Conservation (phyloP, 2,329 filamentous ascomycete genomes). For the Biscogniauxia marginata region DNA sequence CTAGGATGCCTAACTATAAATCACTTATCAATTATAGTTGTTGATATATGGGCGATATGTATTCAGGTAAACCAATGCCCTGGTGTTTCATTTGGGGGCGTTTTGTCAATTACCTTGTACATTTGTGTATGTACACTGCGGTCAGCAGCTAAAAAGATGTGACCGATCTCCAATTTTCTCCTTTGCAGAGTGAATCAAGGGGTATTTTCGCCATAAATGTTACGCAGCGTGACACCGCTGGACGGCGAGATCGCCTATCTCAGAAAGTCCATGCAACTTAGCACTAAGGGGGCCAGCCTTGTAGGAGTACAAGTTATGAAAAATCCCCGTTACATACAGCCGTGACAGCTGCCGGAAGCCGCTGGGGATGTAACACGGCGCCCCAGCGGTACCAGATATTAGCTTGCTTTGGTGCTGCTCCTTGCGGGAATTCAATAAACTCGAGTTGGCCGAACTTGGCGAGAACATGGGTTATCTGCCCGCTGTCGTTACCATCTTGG, state of each 20-base stretch:
- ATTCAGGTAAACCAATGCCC: too few relatives aligned
- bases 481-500: conserved; percentile 21
- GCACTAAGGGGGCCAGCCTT: background rate
- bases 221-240: background rate
- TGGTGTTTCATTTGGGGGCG: background rate
- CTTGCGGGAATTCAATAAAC: conserved; percentile 26
- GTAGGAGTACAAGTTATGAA: background rate
- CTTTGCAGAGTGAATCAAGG: background rate
- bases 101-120: background rate
- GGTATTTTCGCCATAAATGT: background rate
- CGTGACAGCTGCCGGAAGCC: conserved; percentile 29
- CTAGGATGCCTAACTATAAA: too few relatives aligned
- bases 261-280: background rate
- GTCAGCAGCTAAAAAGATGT: background rate
- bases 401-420: conserved; percentile 15
- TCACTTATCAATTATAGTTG: too few relatives aligned
- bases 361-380: conserved; percentile 22
- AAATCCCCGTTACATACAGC: conserved; percentile 6
- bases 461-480: conserved; percentile 10
- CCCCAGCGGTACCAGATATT: conserved; percentile 22
- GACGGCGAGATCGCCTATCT: background rate
- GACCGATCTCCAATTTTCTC: background rate
- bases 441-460: conserved; percentile 15
- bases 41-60: too few relatives aligned
- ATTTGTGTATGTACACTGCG: background rate